Evolutionary conservation across 805 yeast genomes (phyloP).

Genomic region (Lipomyces yamadae): DNA sequence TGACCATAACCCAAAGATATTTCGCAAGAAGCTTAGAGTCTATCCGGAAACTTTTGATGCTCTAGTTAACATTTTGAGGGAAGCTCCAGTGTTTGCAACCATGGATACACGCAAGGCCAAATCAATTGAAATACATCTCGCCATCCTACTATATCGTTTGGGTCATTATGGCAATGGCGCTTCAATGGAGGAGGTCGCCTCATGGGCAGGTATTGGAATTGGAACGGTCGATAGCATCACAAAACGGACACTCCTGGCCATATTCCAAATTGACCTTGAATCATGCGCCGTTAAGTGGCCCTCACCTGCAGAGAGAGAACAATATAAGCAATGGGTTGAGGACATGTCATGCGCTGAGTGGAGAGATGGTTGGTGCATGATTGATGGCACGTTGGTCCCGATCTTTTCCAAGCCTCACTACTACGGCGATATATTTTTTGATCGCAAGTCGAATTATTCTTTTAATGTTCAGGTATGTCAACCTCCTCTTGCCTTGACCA

Average conservation of each 20-base stretch:
- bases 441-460: conserved; percentile 5
- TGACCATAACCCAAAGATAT: not conserved
- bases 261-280: not conserved
- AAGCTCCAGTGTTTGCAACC: not conserved
- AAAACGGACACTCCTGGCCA: not conserved
- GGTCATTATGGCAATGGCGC: not conserved
- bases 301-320: not conserved
- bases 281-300: not conserved
- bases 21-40: not conserved
- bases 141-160: not conserved
- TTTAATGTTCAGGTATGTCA: conserved; percentile 1
- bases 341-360: conserved; percentile 1
- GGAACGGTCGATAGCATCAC: not conserved
- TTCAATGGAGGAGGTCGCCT: not conserved
- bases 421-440: not conserved
- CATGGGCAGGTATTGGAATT: not conserved
- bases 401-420: not conserved
- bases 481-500: not conserved
- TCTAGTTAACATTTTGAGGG: not conserved
- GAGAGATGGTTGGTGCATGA: conserved; percentile 4
- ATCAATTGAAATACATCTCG: not conserved
- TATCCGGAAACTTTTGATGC: conserved; percentile 4
- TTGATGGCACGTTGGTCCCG: not conserved
- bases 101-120: not conserved
- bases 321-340: not conserved